Percentiles rank a stretch among this genome's conserved stretches.
phyloP scores from a whole-genome alignment of 148 eudicot species.

The Talinum fruticosum region DNA sequence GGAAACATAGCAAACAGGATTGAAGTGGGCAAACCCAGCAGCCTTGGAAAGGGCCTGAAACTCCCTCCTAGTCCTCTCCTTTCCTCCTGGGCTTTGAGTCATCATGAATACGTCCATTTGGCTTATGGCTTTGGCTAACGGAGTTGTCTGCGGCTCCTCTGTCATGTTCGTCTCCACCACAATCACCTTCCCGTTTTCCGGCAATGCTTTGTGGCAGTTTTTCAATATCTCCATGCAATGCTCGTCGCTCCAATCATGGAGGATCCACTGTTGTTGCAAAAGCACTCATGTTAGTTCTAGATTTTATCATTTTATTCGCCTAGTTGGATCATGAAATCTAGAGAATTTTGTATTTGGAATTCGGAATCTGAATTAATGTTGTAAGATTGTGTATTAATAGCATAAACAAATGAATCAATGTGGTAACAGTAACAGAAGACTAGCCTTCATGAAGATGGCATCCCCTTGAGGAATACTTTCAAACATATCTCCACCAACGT shows the following conservation, averaged over 20 bases:
- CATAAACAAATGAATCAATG: not conserved
- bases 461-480: conserved; percentile 29
- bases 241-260: conserved; percentile 47
- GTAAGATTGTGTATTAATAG: too few relatives aligned
- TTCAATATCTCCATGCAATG: conserved; percentile 40
- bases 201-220: conserved; percentile 37
- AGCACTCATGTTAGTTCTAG: not conserved
- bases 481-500: conserved; percentile 35
- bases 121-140: conserved; percentile 17
- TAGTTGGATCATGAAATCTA: not conserved
- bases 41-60: conserved; percentile 19
- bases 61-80: conserved; percentile 25
- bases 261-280: conserved; percentile 30
- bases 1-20: conserved; percentile 10
- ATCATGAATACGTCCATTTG: conserved; percentile 30
- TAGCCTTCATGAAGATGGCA: conserved; percentile 36
- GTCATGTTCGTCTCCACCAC: conserved; percentile 28
- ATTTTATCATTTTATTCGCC: too few relatives aligned
- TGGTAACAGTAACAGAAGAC: too few relatives aligned
- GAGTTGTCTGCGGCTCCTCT: conserved; percentile 27
- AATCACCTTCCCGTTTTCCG: conserved; percentile 38
- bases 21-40: conserved; percentile 28
- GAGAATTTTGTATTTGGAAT: not conserved
- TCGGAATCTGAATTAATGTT: not conserved
- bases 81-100: conserved; percentile 31